Evolutionary conservation across 768 basidiomycete genomes (phyloP), one percentile per base, ranked within the genome.

Genomic region (Leucosporidium creatinivorum): DNA sequence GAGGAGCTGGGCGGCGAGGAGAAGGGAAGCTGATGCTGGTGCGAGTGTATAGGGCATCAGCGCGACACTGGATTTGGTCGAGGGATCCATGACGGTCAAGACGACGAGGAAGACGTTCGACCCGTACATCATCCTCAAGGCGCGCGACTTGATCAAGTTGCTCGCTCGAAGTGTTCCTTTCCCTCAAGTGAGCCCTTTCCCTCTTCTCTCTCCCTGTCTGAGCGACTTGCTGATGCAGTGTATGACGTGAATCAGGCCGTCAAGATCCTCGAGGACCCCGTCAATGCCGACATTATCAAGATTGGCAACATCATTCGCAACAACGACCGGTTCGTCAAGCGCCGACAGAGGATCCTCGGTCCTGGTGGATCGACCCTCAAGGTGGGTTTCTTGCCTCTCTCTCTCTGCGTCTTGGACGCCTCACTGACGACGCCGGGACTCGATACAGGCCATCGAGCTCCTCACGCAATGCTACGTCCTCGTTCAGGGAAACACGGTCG

Each of bases 71-170:
- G 93, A 99, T 79, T 81, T 99, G 69, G 86, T 99, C 33, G 90
- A 98, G 71, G 96, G 96, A 69, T 91, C 90, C 33, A 98, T 99
- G 96, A 88, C 92, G 49, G 96, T 98, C 48, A 85, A 87, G 67
- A 99, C 96, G 31, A 98, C 96, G 18, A 85, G 96, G 65, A 98
- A 96, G 83, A 91, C 96, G 44, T 93, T 84, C 79, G 96, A 99
- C 77, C 96, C 96, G 0, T 98, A 97, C 77, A 86, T 96, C 69
- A 86, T 98, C 68, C 83, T 99, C 68, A 98, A 98, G 81, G 93
- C 92, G 15, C 85, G 96, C 51, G 96, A 99, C 78, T 83, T 98
- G 81, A 85, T 98, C 73, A 98, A 98, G 77, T 84, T 99, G 6
- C 84, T 99, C 31, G 91, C 96, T 30, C 86, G 96, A 77, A 91